Percentiles rank a stretch among this genome's conserved stretches.
Conservation (phyloP, 352 stramenopile genomes). For the Phytophthora parvispora region DNA sequence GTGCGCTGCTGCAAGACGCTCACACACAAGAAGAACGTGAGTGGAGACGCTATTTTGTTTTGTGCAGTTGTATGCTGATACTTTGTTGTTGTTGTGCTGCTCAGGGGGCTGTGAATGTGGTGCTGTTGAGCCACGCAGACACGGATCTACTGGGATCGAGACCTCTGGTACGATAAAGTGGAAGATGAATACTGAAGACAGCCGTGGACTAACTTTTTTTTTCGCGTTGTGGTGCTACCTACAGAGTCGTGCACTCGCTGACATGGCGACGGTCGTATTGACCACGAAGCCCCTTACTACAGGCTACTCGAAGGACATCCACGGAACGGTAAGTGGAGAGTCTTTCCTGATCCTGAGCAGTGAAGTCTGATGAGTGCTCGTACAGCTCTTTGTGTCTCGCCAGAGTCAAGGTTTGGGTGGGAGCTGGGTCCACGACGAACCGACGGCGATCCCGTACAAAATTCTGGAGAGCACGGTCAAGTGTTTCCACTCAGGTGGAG, state of each 20-base stretch:
- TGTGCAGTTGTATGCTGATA: background rate
- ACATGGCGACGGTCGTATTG: slow-evolving; percentile 71
- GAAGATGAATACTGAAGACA: background rate
- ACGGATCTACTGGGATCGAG: slow-evolving; percentile 38
- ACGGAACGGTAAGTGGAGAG: slow-evolving; percentile 76
- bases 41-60: background rate
- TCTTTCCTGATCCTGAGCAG: background rate
- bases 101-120: slow-evolving; percentile 55
- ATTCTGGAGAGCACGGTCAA: slow-evolving; percentile 79
- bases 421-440: slow-evolving; percentile 27
- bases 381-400: slow-evolving; percentile 54
- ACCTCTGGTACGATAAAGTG: slow-evolving; percentile 12
- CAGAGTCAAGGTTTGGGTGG: slow-evolving; percentile 40
- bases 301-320: slow-evolving; percentile 83
- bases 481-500: slow-evolving; percentile 51
- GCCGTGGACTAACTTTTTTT: too few species aligned
- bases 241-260: slow-evolving; percentile 55
- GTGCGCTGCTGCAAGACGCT: slow-evolving; percentile 75
- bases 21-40: slow-evolving; percentile 55
- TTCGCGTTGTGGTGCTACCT: background rate
- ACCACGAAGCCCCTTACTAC: slow-evolving; percentile 61
- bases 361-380: background rate
- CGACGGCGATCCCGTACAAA: slow-evolving; percentile 63
- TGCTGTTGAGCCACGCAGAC: slow-evolving; percentile 69
- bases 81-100: background rate